Evolutionary conservation across 2,329 filamentous ascomycete genomes (phyloP), one percentile per base, ranked within the genome.

Genomic region (Dactylellina drechsleri): DNA sequence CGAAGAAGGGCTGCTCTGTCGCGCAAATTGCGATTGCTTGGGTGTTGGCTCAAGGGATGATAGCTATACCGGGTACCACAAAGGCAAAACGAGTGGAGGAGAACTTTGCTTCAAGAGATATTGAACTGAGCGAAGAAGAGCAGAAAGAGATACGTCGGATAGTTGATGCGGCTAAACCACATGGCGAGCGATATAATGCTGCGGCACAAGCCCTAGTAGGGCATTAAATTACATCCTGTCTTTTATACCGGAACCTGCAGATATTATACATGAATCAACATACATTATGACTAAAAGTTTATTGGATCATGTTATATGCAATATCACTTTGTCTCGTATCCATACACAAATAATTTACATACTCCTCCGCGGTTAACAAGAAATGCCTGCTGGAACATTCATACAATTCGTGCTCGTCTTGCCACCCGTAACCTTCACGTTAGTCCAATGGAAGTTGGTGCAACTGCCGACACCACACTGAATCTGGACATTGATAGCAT

Each of bases 401-500:
- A 71, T 49, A 78, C 81, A 82, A 67, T 77, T 78, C 28, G 77
- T 72, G 75, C 78, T 80, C 78, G 78, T 79, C 79, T 81, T 79
- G 36, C 84, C 84, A 3, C 83, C 82, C 0, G 80, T 81, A 2
- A 84, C 78, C 4, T 72, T 79, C 15, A 83, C 82, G 4, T 77
- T 79, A 0, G 70, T 77, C 82, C 82, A 83, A 5, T 76, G 79
- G 82, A 82, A 84, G 53, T 78, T 77, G 13, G 79, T 79, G 77
- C 83, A 84, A 7, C 80, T 80, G 0, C 80, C 81, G 20, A 79
- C 74, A 31, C 80, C 82, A 58, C 83, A 84, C 16, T 83, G 81
- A n/a, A 84, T 79, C 64, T 83, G 82, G 36, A 83, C 72, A 8
- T 81, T 78, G 0, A 77, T 78, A 16, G 80, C 82, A n/a, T 79